Evolutionary conservation across 2,329 filamentous ascomycete species (phyloP), one percentile per base, ranked within the genome.

Genomic region (Diaporthe longicolla): DNA sequence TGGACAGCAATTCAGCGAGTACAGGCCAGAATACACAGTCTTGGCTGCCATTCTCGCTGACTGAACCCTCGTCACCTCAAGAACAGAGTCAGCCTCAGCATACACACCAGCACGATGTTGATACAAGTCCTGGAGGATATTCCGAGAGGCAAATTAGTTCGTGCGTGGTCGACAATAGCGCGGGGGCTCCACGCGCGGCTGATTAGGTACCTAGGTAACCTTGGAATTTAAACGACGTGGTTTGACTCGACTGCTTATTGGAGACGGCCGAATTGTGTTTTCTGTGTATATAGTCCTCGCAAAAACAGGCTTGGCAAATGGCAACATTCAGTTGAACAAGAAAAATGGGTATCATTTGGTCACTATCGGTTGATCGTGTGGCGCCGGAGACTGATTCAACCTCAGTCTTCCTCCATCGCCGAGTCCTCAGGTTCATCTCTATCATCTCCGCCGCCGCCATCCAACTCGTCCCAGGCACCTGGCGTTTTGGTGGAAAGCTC

Each of bases 321-420:
- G 43, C 52, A 21, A 43, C 17, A 54, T 59, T 32, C 24, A 43
- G 61, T 35, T 29, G 24, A 29, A 32, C 26, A 48, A 72, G 3
- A 45, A 45, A 50, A 52, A 10, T 50, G 73, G 73, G 73, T 75
- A 75, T 75, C 73, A 68, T 75, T 73, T 70, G 26, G 43, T 61
- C 24, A 45, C 48, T 63, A 5, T 6, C 45, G 7, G 21, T 37
- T 55, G 11, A 54, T 55, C n/a, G 17, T 54, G 69, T 32, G 11
- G 35, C 35, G 17, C n/a, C 32, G 32, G 29, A 26, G 32, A n/a
- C 19, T 24, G 40, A 7, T n/a, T 7, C 48, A 13, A 48, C 63
- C 29, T 74, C 59, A 74, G n/a, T 52, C 78, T 58, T 77, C 77
- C 3, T 79, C 77, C 10, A 80, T 78, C 6, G 71, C 74, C 32